These are phyloP conservation scores for Wallacemonas sp. DNA, from an alignment of 208 protist species.

Conservation along the genomic window DNA sequence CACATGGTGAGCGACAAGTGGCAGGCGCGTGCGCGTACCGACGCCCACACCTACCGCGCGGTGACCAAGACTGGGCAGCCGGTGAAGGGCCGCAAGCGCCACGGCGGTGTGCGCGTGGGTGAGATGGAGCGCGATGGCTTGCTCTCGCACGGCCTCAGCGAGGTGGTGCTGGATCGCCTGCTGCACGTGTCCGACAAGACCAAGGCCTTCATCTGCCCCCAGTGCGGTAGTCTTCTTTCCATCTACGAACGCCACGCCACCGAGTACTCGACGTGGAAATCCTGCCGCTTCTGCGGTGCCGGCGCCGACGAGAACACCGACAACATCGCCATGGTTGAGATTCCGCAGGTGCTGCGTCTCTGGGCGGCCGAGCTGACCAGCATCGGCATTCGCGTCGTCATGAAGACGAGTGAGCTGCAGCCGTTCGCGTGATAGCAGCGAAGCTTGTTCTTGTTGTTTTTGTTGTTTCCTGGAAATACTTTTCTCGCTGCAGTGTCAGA, in stretches of 20 bases:
- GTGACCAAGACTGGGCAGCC: slow-evolving; percentile 99
- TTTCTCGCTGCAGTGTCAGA: neutral
- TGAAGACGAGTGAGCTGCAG: slow-evolving; percentile 57
- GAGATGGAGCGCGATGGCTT: slow-evolving; percentile 99
- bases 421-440: neutral
- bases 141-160: slow-evolving; percentile 98
- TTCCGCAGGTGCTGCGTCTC: slow-evolving; percentile 89
- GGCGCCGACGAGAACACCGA: slow-evolving; percentile 77
- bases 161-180: slow-evolving; percentile 98
- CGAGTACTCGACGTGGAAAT: slow-evolving; percentile 84
- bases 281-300: slow-evolving; percentile 86
- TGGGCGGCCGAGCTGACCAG: slow-evolving; percentile 88
- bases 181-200: slow-evolving; percentile 93
- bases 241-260: slow-evolving; percentile 89
- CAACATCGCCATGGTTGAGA: slow-evolving; percentile 87
- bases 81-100: slow-evolving; percentile 96
- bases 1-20: slow-evolving; percentile 99
- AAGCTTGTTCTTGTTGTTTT: neutral
- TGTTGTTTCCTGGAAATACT: neutral
- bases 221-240: slow-evolving; percentile 81
- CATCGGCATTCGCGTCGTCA: slow-evolving; percentile 85
- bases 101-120: slow-evolving; percentile 99
- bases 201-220: slow-evolving; percentile 78
- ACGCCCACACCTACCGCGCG: slow-evolving; percentile 88
- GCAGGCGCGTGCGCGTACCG: slow-evolving; percentile 96